These are phyloP conservation scores for Aspergillus caelatus DNA, from an alignment of 2,329 filamentous ascomycete species.

Conservation along the genomic window DNA sequence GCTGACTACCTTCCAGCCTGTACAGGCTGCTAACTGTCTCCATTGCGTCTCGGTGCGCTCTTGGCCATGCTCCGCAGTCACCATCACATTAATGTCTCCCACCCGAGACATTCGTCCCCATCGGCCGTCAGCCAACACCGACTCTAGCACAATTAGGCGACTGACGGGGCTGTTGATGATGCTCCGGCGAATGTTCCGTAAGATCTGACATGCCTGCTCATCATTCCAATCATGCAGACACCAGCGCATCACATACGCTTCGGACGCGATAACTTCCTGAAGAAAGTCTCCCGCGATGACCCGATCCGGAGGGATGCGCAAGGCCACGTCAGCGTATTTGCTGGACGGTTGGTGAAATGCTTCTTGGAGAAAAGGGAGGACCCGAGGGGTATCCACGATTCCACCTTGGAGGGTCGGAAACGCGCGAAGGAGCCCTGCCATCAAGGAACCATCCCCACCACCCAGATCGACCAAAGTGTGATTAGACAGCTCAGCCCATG, in stretches of 20 bases:
- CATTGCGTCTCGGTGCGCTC: too few relatives aligned
- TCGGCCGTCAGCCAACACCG: background rate
- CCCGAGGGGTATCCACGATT: background rate
- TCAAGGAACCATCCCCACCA: background rate
- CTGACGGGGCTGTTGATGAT: background rate
- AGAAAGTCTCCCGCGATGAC: background rate
- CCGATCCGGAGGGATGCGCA: background rate
- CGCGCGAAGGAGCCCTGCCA: background rate
- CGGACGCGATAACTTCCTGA: background rate
- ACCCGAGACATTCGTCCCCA: background rate
- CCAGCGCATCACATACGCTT: background rate
- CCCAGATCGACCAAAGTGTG: background rate
- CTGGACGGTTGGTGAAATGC: background rate
- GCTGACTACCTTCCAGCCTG: too few relatives aligned
- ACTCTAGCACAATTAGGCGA: background rate
- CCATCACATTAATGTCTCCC: background rate
- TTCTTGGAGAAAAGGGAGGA: background rate
- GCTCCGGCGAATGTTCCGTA: background rate
- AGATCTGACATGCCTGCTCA: background rate
- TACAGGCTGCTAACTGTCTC: too few relatives aligned
- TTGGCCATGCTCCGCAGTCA: too few relatives aligned
- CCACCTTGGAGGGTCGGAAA: background rate
- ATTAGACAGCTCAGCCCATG: background rate
- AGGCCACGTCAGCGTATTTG: background rate
- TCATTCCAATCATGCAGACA: constrained; percentile 6